Evolutionary conservation across 345 rosid species (phyloP).

Genomic region (Eucalyptus sideroxylon): DNA sequence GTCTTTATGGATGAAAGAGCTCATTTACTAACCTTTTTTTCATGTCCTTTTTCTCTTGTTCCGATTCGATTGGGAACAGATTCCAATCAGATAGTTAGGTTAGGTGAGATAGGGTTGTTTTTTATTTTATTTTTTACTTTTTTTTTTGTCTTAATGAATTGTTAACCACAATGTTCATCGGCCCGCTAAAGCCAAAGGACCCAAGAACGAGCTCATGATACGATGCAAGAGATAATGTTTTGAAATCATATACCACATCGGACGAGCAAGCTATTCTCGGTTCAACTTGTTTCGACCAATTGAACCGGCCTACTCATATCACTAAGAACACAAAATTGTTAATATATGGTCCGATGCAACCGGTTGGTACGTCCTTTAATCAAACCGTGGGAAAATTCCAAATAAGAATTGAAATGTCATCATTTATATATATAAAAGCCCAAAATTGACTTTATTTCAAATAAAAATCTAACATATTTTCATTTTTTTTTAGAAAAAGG

Average conservation of each 20-base stretch:
- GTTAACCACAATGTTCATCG: background rate
- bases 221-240: background rate
- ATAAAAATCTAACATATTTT: too few relatives aligned
- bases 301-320: background rate
- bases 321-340: background rate
- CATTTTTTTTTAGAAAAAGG: fast-evolving
- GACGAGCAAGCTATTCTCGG: background rate
- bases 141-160: fast-evolving
- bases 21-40: background rate
- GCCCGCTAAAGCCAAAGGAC: background rate
- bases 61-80: background rate
- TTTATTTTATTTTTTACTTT: background rate
- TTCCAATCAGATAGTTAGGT: background rate
- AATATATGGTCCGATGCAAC: fast-evolving
- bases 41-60: background rate
- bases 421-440: too few relatives aligned
- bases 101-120: background rate
- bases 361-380: background rate
- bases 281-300: background rate
- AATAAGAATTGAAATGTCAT: fast-evolving
- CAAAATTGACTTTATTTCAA: too few relatives aligned
- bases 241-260: background rate
- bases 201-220: background rate
- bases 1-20: fast-evolving
- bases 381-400: too few relatives aligned